Percentiles rank a stretch among this genome's conserved stretches.
These are phyloP conservation scores for Marvania coccoides DNA, from an alignment of 139 green algal genomes.

Conservation along the genomic window DNA sequence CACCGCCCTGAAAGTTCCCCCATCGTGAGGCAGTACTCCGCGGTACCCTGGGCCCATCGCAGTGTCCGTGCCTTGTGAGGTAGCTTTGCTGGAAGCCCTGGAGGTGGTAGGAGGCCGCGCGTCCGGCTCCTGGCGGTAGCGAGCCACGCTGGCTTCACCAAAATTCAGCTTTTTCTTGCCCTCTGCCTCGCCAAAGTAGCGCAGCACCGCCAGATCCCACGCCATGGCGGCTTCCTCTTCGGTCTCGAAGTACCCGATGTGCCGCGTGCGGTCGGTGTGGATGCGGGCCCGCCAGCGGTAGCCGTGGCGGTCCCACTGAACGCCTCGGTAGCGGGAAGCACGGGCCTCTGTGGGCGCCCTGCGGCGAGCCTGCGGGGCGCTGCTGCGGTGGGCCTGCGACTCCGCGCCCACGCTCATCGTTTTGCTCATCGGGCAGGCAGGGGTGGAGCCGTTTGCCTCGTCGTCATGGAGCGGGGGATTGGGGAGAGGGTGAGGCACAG, in stretches of 20 bases:
- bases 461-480: no score
- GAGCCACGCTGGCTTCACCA: background rate
- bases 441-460: no score
- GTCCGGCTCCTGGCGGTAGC: constrained; percentile 8
- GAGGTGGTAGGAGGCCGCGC: background rate
- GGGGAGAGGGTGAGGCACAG: no score
- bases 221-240: constrained; percentile 17
- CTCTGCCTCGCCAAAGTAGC: constrained; percentile 6
- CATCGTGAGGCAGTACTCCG: background rate
- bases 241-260: constrained; percentile 27
- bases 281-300: constrained; percentile 22
- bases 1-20: background rate
- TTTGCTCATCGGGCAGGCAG: no score
- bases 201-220: constrained; percentile 18
- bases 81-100: background rate
- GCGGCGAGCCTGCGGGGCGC: background rate
- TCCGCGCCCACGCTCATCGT: background rate
- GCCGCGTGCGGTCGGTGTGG: constrained; percentile 25
- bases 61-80: background rate
- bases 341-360: background rate
- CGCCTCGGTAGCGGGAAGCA: constrained; percentile 1
- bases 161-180: constrained; percentile 22
- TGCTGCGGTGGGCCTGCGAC: background rate
- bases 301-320: constrained; percentile 20
- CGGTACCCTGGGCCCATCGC: background rate